Evolutionary conservation across 192 early-diverging fungal species (phyloP).

Genomic region (Backusella circina): DNA sequence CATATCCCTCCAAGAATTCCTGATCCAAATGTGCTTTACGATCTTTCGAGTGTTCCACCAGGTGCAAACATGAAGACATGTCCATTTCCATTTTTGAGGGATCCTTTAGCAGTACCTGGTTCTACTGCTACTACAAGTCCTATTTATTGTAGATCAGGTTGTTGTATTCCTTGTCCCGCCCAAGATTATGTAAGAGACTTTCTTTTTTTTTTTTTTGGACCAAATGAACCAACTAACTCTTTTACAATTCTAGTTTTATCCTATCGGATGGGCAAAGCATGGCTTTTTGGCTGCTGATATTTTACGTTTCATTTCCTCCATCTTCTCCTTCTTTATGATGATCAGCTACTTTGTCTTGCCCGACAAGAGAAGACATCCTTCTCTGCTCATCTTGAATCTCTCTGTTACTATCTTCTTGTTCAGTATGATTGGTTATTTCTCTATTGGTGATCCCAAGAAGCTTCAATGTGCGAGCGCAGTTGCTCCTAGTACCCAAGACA

Average conservation of each 20-base stretch:
- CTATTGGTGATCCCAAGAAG: slow-evolving; percentile 35
- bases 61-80: slow-evolving; percentile 25
- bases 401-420: slow-evolving; percentile 47
- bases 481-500: slow-evolving; percentile 40
- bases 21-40: not conserved
- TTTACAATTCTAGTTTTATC: slow-evolving; percentile 30
- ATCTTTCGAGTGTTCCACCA: slow-evolving; percentile 20
- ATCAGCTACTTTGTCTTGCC: slow-evolving; percentile 44
- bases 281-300: slow-evolving; percentile 43
- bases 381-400: slow-evolving; percentile 43
- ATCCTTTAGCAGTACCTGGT: slow-evolving; percentile 28
- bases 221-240: not conserved
- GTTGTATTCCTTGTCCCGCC: slow-evolving; percentile 52
- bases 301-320: slow-evolving; percentile 39
- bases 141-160: slow-evolving; percentile 39
- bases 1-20: not conserved
- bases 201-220: not conserved
- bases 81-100: slow-evolving; percentile 36
- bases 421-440: slow-evolving; percentile 43
- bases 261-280: slow-evolving; percentile 28
- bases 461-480: slow-evolving; percentile 42
- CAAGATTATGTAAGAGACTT: slow-evolving; percentile 30
- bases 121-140: slow-evolving; percentile 14
- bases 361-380: slow-evolving; percentile 46
- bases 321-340: slow-evolving; percentile 37